Base-by-base conservation (phyloP, 768 basidiomycete genomes). In the Xerocomellus amylosporus region DNA sequence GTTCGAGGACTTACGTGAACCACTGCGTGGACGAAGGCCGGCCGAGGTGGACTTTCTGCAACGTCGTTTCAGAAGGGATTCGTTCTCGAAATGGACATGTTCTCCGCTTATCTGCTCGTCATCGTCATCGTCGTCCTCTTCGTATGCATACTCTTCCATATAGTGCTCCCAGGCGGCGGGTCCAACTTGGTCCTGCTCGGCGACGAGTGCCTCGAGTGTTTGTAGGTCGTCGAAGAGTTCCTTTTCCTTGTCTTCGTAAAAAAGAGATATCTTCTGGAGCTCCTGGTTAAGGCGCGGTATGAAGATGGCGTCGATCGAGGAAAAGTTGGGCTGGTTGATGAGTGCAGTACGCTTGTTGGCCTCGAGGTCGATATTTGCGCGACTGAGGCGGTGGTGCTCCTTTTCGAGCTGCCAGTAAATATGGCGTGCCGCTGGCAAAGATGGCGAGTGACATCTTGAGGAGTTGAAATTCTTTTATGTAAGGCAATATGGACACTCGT, bases 331-430 rank as follows among this genome's bases (percentile, higher is more conserved):
- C 19, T 71, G 64, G 8, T 73, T 71, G 36, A 90, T 77, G 28
- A 93, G 77, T 2, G 82, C 70, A 3, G 82, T 78, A 8, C 60
- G 75, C 64, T 89, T 87, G 53, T 80, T 81, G 12, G 85, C 76
- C 62, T 91, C 89, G 39, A 87, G 62, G 68, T 93, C 90, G 42
- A 64, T 69, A 49, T 73, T 74, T 14, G 69, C 53, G 12, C 64
- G 55, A 10, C 73, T 71, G 19, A 78, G 74, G 3, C 74, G 77
- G 41, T 79, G 77, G 52, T 90, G 83, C 56, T 85, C 81, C 69
- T 89, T 91, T 74, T 93, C 91, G 22, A 93, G 77, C 59, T 87
- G 85, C n/a, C n/a, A n/a, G 75, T 94, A 94, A 34, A 95, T 87
- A 56, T 81, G 81, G 59, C 88, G 89, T 73, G n/a, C n/a, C n/a